Evolutionary conservation across 441 rosid species (phyloP).

Genomic region (Jatropha multifida): DNA sequence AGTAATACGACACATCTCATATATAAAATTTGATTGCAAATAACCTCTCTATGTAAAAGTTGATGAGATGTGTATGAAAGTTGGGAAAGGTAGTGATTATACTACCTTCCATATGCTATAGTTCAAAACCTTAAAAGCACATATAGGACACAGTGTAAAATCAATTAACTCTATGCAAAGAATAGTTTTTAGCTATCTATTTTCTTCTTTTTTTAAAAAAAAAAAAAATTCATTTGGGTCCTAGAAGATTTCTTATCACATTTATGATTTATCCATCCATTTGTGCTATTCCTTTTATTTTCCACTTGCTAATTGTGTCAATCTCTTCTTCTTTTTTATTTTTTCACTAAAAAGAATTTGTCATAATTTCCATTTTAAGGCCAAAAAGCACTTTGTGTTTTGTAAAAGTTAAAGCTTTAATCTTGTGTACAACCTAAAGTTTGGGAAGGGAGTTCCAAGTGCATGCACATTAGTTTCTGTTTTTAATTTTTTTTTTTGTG

Average conservation of each 20-base stretch:
- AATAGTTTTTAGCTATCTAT: too few relatives aligned
- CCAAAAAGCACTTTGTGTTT: conserved; percentile 27
- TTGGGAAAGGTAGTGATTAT: not conserved
- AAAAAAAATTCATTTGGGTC: not conserved
- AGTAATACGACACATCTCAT: not conserved
- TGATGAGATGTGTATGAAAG: not conserved
- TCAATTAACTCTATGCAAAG: not conserved
- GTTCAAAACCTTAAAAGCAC: conserved; percentile 30
- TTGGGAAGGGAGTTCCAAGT: not conserved
- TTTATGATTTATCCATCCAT: too few relatives aligned
- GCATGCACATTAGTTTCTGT: not conserved
- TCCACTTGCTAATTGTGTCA: conserved; percentile 23
- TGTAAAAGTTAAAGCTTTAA: conserved; percentile 16
- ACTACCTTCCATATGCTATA: conserved; percentile 11
- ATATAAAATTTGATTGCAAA: not conserved
- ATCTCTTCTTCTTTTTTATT: not conserved
- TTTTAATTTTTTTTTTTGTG: too few relatives aligned
- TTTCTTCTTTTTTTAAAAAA: too few relatives aligned
- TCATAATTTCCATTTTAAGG: conserved; percentile 29
- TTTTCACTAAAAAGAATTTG: conserved; percentile 14
- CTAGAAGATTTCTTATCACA: conserved; percentile 15
- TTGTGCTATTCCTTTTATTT: not conserved
- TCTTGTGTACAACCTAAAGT: not conserved
- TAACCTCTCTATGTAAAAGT: not conserved
- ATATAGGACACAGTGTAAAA: not conserved